These are phyloP conservation scores for Mortierella sp. DNA, from an alignment of 371 early-diverging fungal species.

Conservation along the genomic window DNA sequence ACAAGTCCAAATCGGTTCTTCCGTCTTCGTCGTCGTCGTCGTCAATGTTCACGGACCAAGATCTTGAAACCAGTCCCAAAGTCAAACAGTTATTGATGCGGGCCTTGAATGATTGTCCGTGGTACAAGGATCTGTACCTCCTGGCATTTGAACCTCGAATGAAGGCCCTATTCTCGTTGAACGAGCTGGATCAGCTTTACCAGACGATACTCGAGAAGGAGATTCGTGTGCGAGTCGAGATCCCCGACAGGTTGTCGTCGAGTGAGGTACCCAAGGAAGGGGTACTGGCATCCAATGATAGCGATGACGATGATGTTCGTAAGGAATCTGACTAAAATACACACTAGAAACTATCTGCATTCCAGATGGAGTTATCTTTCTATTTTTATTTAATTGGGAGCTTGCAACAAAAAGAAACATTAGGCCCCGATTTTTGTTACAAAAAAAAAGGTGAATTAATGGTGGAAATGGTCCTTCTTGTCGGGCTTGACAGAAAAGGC, in stretches of 20 bases:
- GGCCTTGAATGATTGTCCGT: conserved; percentile 48
- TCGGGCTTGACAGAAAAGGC: conserved; percentile 68
- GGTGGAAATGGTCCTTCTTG: conserved; percentile 54
- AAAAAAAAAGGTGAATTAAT: conserved; percentile 5
- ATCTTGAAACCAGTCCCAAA: conserved; percentile 14
- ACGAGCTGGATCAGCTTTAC: conserved; percentile 47
- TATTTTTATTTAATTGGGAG: conserved; percentile 11
- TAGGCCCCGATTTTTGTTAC: background rate
- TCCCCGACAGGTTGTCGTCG: conserved; percentile 30
- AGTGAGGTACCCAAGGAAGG: background rate
- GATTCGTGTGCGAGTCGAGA: conserved; percentile 39
- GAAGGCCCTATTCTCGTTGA: conserved; percentile 34
- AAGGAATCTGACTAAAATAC: background rate
- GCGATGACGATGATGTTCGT: conserved; percentile 13
- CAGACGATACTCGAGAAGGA: conserved; percentile 56
- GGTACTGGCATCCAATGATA: background rate
- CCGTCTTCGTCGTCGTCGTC: background rate
- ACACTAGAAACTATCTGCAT: background rate
- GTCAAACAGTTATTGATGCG: conserved; percentile 47
- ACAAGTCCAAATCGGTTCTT: background rate
- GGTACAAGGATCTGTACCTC: conserved; percentile 55
- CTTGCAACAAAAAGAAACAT: background rate
- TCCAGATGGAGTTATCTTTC: background rate
- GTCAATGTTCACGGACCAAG: conserved; percentile 3
- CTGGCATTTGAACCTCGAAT: conserved; percentile 50